Conservation (phyloP, 139 green algal genomes). For the Micractinium conductrix region DNA sequence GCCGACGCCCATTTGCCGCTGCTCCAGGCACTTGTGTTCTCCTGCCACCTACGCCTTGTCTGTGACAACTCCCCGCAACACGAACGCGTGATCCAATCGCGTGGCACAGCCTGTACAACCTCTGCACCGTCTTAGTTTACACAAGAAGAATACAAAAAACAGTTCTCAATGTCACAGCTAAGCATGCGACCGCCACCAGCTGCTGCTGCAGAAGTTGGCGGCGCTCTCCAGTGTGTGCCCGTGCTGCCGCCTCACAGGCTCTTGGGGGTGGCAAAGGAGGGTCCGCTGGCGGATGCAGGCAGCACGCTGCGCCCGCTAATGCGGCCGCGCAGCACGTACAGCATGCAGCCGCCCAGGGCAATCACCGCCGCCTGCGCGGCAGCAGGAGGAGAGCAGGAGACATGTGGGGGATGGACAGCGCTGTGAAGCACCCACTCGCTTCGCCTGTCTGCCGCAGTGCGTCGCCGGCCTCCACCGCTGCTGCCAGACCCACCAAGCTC, state of each 20-base stretch:
- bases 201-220: no score
- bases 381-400: background rate
- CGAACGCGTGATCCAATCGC: no score
- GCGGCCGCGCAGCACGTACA: constrained; percentile 22
- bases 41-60: no score
- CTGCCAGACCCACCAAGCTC: background rate
- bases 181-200: no score
- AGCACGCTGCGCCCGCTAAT: constrained; percentile 6
- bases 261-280: background rate
- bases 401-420: background rate
- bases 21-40: no score
- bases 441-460: background rate
- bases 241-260: background rate
- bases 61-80: no score
- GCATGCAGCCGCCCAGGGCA: constrained; percentile 9
- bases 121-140: no score
- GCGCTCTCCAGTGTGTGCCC: no score
- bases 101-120: no score
- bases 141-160: no score
- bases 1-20: no score
- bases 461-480: background rate
- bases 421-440: background rate
- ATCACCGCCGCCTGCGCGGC: constrained; percentile 3
- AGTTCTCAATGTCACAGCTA: no score
- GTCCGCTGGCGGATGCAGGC: background rate